phyloP scores from a whole-genome alignment of 257 asterid species.

The Echites panduratus region DNA sequence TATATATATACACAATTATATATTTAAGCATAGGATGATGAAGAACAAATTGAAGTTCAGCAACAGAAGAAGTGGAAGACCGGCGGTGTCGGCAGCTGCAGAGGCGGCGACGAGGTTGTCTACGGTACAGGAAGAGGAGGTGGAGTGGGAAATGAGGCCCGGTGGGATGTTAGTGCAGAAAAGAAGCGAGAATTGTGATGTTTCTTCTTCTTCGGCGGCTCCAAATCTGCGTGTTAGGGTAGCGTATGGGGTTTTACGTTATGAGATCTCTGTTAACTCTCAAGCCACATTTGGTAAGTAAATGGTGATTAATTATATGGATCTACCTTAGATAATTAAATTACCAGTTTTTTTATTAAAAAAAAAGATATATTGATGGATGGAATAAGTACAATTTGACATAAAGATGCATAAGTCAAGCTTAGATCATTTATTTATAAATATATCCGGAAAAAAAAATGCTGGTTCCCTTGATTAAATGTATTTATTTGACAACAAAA shows the following conservation, averaged over 20 bases:
- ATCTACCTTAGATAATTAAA: not conserved
- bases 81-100: slow-evolving; percentile 12
- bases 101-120: slow-evolving; percentile 20
- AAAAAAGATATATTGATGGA: too few species aligned
- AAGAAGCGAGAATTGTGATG: slow-evolving; percentile 29
- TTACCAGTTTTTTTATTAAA: too few species aligned
- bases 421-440: too few species aligned
- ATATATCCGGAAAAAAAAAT: too few species aligned
- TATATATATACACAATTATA: not conserved
- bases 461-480: too few species aligned
- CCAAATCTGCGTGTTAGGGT: slow-evolving; percentile 45
- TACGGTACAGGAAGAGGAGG: slow-evolving; percentile 27
- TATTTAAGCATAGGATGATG: slow-evolving; percentile 21
- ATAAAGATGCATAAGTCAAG: too few species aligned
- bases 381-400: too few species aligned
- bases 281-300: slow-evolving; percentile 50
- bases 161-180: slow-evolving; percentile 77
- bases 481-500: too few species aligned
- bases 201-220: not conserved
- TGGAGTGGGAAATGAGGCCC: slow-evolving; percentile 63
- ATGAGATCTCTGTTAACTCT: slow-evolving; percentile 44
- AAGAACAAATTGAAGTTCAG: slow-evolving; percentile 32
- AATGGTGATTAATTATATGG: not conserved
- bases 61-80: slow-evolving; percentile 8
- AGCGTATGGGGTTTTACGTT: slow-evolving; percentile 35